Percentiles rank a stretch among this genome's conserved stretches.
These are phyloP conservation scores for Zymoseptoria brevis DNA, from an alignment of 2,329 filamentous ascomycete species.

Conservation along the genomic window DNA sequence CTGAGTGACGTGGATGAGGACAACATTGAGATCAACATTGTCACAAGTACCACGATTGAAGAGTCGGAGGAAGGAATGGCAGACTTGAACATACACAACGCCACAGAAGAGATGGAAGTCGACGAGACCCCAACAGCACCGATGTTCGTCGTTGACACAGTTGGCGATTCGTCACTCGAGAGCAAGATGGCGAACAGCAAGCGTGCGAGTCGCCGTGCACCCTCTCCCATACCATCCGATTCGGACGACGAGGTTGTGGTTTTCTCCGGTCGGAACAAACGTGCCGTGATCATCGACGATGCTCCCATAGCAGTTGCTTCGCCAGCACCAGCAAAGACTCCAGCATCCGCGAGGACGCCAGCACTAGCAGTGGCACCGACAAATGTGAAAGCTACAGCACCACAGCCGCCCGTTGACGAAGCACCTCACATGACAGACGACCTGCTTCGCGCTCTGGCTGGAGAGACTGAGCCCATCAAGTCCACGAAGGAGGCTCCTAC, in stretches of 20 bases:
- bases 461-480: background rate
- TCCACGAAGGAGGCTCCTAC: background rate
- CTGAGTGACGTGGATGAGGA: slow-evolving; percentile 20
- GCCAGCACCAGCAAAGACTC: background rate
- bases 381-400: background rate
- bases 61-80: slow-evolving; percentile 25
- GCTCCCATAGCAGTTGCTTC: slow-evolving; percentile 11
- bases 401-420: background rate
- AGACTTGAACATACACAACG: slow-evolving; percentile 24
- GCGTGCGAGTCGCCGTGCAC: slow-evolving; percentile 28
- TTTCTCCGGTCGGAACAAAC: slow-evolving; percentile 48
- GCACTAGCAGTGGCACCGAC: background rate
- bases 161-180: slow-evolving; percentile 24
- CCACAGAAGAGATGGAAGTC: background rate
- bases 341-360: slow-evolving; percentile 25
- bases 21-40: slow-evolving; percentile 23
- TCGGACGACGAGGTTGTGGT: slow-evolving; percentile 69
- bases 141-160: slow-evolving; percentile 28
- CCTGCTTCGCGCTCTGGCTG: slow-evolving; percentile 13
- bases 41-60: slow-evolving; percentile 14
- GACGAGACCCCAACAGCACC: slow-evolving; percentile 2
- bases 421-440: slow-evolving; percentile 20
- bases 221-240: slow-evolving; percentile 41
- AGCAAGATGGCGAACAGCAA: slow-evolving; percentile 13
- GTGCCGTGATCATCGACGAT: slow-evolving; percentile 17